phyloP scores from a whole-genome alignment of 1,139 yeast genomes.

The Blastobotrys petasosporus region DNA sequence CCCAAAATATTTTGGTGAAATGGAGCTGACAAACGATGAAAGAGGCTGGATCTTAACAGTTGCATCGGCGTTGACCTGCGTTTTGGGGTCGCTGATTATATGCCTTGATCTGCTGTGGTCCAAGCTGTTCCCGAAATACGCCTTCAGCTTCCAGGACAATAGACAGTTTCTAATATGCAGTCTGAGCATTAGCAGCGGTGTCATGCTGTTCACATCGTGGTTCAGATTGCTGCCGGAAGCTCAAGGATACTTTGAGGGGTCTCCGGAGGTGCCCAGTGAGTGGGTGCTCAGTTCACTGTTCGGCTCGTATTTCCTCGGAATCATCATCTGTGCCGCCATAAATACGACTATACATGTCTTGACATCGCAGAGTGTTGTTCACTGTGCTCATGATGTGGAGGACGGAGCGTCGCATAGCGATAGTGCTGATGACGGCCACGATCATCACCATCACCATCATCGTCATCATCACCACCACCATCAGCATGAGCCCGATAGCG shows the following conservation, averaged over 20 bases:
- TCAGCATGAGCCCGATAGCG: not conserved
- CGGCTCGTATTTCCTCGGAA: conserved; percentile 52
- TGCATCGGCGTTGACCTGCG: conserved; percentile 52
- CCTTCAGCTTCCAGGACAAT: conserved; percentile 53
- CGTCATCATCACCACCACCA: conserved; percentile 15
- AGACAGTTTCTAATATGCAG: conserved; percentile 58
- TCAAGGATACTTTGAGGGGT: conserved; percentile 28
- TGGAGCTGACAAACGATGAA: conserved; percentile 21
- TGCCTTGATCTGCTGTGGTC: conserved; percentile 39
- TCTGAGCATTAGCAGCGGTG: conserved; percentile 68
- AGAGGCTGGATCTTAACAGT: conserved; percentile 55
- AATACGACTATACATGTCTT: conserved; percentile 62
- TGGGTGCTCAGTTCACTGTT: conserved; percentile 36
- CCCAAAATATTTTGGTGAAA: not conserved
- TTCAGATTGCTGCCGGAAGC: conserved; percentile 70
- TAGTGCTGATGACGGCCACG: conserved; percentile 17
- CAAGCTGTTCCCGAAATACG: conserved; percentile 31
- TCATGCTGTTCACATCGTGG: conserved; percentile 60
- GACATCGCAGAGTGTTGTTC: conserved; percentile 80
- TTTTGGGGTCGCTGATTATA: conserved; percentile 54
- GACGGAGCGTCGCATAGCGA: conserved; percentile 22
- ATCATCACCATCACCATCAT: conserved; percentile 8
- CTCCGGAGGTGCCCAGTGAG: conserved; percentile 20
- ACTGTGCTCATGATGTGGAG: conserved; percentile 59
- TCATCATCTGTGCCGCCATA: conserved; percentile 50